Base-by-base conservation (phyloP, 371 early-diverging fungal species). In the Mortierella sp. region DNA sequence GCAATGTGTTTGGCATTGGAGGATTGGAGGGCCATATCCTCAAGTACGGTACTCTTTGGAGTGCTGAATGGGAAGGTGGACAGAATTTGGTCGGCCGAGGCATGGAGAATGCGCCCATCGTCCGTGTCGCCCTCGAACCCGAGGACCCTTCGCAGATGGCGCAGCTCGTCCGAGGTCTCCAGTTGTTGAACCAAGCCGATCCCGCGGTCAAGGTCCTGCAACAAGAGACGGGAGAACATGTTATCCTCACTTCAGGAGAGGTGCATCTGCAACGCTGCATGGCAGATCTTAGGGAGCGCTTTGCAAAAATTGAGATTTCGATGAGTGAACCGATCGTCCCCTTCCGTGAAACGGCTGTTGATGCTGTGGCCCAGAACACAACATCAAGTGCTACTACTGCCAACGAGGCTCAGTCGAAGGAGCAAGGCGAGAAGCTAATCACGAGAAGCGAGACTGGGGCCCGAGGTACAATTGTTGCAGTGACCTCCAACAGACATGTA, bases 101-200 rank as follows among this genome's bases (percentile, higher is more conserved):
- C 19, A 19, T 72, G 53, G 88, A 91, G 68, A 82, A 89, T 1
- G 83, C 94, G 16, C 95, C 95, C 5, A 97, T 99, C 75, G 93
- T 99, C 30, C 93, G 98, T 11, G 99, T 98, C 12, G 98, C 99
- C 0, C 71, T 99, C 50, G 98, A 99, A 59, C 98, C 99, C 0
- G 87, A 82, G 16, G 91, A 96, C 66, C 95, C 95, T 29, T 84
- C 90, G 9, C 92, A 98, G 64, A 94, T 98, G 92, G 75, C 85
- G 26, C 90, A 94, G 69, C 87, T 99, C 16, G 90, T 91, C 3
- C 89, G 91, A 29, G 99, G 99, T 0, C 84, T 99, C 12, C 91
- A 87, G 57, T 81, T 97, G 21, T 82, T 99, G 52, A 96, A 97
- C 73, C 96, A 94, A 70, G 93, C 98, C 1, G 99, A 99, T 75